phyloP scores from a whole-genome alignment of 2,329 filamentous ascomycete genomes.

The Arthrobotrys iridis region DNA sequence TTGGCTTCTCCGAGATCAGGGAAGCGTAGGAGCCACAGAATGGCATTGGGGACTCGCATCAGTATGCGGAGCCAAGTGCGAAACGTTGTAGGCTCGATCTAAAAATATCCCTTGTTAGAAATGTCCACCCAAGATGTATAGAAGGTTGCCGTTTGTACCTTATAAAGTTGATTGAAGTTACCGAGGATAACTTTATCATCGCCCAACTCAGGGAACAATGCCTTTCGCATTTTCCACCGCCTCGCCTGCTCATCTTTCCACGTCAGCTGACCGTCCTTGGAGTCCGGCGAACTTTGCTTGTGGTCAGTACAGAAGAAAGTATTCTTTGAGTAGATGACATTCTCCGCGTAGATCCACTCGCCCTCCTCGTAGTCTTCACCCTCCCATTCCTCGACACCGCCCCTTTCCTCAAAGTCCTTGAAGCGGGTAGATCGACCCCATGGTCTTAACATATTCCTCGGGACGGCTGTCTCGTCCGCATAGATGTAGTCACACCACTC shows the following conservation, averaged over 20 bases:
- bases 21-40: constrained; percentile 96
- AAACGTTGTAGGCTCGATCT: constrained; percentile 98
- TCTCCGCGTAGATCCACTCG: constrained; percentile 95
- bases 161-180: constrained; percentile 99
- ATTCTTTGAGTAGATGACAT: constrained; percentile 91
- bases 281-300: constrained; percentile 83
- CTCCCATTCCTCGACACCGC: constrained; percentile 63
- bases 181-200: constrained; percentile 90
- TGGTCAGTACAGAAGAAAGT: constrained; percentile 99
- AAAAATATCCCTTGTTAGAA: constrained; percentile 7
- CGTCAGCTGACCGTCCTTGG: constrained; percentile 71
- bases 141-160: constrained; percentile 69
- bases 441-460: constrained; percentile 80
- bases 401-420: constrained; percentile 73
- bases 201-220: constrained; percentile 82
- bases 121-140: constrained; percentile 6
- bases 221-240: constrained; percentile 91
- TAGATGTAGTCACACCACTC: constrained; percentile 99
- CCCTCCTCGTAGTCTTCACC: constrained; percentile 76
- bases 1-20: constrained; percentile 91
- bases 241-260: constrained; percentile 86
- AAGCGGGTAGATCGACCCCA: constrained; percentile 67
- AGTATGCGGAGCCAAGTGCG: constrained; percentile 94
- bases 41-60: constrained; percentile 81
- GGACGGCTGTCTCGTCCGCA: constrained; percentile 87